phyloP scores from a whole-genome alignment of 1,284 basidiomycete genomes.

The Puccinia polysora region DNA sequence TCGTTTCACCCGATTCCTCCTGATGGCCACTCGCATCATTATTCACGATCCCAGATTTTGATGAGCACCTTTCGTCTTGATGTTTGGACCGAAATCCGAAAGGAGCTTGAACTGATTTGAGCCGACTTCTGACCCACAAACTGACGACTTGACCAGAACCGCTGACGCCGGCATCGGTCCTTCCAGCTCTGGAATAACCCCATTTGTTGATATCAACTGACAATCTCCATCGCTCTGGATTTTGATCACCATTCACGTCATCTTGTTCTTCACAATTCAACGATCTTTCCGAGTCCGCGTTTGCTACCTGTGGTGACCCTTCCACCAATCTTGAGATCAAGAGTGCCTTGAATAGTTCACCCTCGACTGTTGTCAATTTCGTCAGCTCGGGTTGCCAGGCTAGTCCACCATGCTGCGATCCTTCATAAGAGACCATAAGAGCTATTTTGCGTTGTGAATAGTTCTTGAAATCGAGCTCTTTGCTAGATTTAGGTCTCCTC shows the following conservation, averaged over 20 bases:
- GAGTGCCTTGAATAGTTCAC: constrained; percentile 75
- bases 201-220: constrained; percentile 71
- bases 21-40: constrained; percentile 4
- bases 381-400: constrained; percentile 66
- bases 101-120: constrained; percentile 44
- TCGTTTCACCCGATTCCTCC: constrained; percentile 14
- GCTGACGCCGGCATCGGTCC: constrained; percentile 92
- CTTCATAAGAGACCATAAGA: constrained; percentile 83
- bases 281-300: constrained; percentile 52
- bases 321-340: constrained; percentile 66
- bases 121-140: constrained; percentile 72
- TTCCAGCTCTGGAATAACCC: constrained; percentile 82
- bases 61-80: neutral
- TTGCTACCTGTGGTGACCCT: constrained; percentile 53
- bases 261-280: no score
- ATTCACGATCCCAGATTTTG: constrained; percentile 18
- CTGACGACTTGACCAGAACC: constrained; percentile 90
- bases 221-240: constrained; percentile 46
- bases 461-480: constrained; percentile 38
- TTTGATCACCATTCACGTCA: constrained; percentile 48
- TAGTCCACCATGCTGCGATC: constrained; percentile 84
- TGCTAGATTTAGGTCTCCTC: no score
- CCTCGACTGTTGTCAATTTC: constrained; percentile 74
- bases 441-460: constrained; percentile 75
- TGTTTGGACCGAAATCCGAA: neutral